Conservation (phyloP, 2,329 filamentous ascomycete species). For the Pseudocercospora pini-densiflorae region DNA sequence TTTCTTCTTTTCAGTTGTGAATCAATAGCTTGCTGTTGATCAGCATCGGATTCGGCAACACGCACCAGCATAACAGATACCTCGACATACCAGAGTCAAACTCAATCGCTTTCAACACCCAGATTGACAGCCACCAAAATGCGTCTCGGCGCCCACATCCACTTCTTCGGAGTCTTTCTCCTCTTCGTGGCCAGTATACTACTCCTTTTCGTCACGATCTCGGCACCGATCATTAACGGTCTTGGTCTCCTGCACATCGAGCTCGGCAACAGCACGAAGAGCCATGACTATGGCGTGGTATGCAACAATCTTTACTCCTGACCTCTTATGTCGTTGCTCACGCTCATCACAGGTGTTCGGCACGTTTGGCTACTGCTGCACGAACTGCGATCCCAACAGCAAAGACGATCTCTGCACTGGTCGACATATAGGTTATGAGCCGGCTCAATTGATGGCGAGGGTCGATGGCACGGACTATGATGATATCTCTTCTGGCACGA, state of each 20-base stretch:
- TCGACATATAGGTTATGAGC: conserved; percentile 61
- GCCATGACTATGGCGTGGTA: conserved; percentile 45
- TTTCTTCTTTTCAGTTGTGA: neutral
- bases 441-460: conserved; percentile 50
- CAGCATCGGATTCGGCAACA: neutral
- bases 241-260: conserved; percentile 60
- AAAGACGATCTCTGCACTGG: conserved; percentile 52
- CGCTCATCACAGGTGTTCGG: conserved; percentile 61
- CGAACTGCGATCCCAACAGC: conserved; percentile 30
- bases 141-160: neutral
- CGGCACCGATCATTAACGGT: conserved; percentile 62
- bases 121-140: neutral
- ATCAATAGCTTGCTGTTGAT: neutral
- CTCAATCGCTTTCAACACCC: neutral
- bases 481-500: conserved; percentile 48
- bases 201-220: conserved; percentile 63
- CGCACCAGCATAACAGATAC: neutral
- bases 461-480: conserved; percentile 50
- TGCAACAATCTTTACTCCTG: neutral
- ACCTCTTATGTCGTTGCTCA: no score
- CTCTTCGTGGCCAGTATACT: conserved; percentile 58
- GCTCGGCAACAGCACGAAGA: conserved; percentile 44
- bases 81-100: neutral
- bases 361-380: conserved; percentile 64
- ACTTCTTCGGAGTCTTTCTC: conserved; percentile 20